Base-by-base conservation (phyloP, 1,284 basidiomycete species). In the Hemileia vastatrix region DNA sequence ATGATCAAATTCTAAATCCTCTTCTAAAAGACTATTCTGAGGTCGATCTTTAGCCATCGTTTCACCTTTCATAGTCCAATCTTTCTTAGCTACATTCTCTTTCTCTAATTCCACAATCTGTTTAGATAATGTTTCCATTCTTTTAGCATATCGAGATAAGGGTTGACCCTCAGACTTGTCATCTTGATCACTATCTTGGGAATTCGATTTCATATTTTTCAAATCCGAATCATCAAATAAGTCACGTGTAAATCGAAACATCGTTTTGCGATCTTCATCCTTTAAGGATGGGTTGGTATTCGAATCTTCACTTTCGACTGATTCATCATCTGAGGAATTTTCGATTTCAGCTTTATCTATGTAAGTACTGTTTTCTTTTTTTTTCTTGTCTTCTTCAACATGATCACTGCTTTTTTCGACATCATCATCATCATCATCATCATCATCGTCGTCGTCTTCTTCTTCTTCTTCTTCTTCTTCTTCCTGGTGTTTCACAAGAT, bases 31-130 rank as follows among this genome's bases (percentile, higher is more conserved):
- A 23, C 89, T 89, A 77, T 98, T 93, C 72, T 90, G 84, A 1
- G 95, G 94, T 57, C 95, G 83, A 47, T 85, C 79, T 43, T 85
- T 83, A 4, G 88, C 83, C 9, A 83, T 83, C 9, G 90, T 90
- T 77, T 99, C 95, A 51, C 95, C 94, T 79, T 89, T 83, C 36
- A 97, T 80, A 4, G 86, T 86, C 95, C 95, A 99, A 67, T 97
- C 93, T 71, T 82, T 81, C 36, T 79, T 78, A 4, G 77, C 80
- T 24, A 82, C 78, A 50, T 82, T 82, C 71, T 82, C 78, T 24
- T 73, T 69, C 67, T 83, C 82, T 24, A 82, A 77, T 54, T 77
- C 72, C 6, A 79, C 77, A 60, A 83, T 83, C 68, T 83, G 80
- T 32, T 77, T 75, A 1, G 78, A 76, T 15, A 83, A 72, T 5